A percentile compares a stretch with the other conserved stretches of the same genome.
Evolutionary conservation across 148 eudicot species (phyloP).

Genomic region (Silene conica): DNA sequence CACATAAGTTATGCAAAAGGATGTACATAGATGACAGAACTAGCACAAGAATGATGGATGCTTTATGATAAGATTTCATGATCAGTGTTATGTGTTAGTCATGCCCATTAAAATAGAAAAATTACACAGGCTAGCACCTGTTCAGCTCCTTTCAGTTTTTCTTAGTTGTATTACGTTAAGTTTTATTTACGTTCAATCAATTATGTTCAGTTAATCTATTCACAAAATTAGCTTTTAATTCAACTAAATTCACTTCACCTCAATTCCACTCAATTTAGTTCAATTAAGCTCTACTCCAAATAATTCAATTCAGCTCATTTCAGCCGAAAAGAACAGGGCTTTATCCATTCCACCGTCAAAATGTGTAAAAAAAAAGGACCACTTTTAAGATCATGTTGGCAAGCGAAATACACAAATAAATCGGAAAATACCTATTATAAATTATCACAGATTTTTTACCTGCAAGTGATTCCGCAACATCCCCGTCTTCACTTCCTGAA

Average conservation of each 20-base stretch:
- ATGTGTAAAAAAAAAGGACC: neutral
- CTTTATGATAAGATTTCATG: neutral
- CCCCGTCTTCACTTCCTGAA: conserved; percentile 71
- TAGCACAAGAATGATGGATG: neutral
- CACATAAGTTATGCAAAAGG: neutral
- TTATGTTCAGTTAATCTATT: no score
- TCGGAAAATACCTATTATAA: neutral
- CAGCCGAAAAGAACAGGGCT: no score
- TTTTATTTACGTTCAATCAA: no score
- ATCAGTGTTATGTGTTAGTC: neutral
- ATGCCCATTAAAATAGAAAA: neutral
- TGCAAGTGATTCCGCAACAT: conserved; percentile 50
- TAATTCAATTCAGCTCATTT: no score
- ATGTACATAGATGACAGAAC: neutral
- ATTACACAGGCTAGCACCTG: neutral
- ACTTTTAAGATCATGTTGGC: neutral
- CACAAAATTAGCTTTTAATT: no score
- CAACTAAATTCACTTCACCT: no score
- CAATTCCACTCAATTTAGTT: no score
- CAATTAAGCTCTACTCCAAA: no score
- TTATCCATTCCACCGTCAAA: neutral
- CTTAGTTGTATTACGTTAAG: no score
- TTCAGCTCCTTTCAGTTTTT: no score
- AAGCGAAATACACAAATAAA: neutral
- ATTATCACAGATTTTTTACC: conserved; percentile 34